Evolutionary conservation across 208 protist species (phyloP).

Genomic region (Angomonas ambiguus): DNA sequence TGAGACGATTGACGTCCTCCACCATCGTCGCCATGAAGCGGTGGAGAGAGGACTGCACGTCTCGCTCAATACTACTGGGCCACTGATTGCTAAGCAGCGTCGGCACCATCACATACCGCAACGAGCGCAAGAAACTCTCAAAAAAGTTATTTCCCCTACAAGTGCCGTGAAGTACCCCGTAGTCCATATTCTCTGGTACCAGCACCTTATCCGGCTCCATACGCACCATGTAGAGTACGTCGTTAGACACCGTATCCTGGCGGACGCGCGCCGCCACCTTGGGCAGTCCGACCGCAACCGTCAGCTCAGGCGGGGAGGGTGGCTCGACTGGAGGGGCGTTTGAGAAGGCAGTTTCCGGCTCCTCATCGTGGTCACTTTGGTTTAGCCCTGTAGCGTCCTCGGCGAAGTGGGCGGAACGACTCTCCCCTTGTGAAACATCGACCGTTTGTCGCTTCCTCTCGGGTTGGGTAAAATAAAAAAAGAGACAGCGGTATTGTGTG

Average conservation of each 20-base stretch:
- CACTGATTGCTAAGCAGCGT: slow-evolving; percentile 87
- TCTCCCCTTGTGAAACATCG: not conserved
- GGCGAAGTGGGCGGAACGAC: not conserved
- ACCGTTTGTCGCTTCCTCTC: not conserved
- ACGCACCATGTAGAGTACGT: slow-evolving; percentile 76
- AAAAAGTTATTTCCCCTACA: slow-evolving; percentile 63
- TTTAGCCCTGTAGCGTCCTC: slow-evolving; percentile 20
- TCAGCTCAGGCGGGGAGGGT: slow-evolving; percentile 18
- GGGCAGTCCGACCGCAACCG: slow-evolving; percentile 27
- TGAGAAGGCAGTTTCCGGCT: not conserved
- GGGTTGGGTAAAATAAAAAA: slow-evolving; percentile 55
- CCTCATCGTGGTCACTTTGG: slow-evolving; percentile 20
- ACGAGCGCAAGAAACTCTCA: slow-evolving; percentile 84
- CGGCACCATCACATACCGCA: slow-evolving; percentile 79
- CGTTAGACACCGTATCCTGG: slow-evolving; percentile 29
- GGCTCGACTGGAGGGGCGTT: not conserved
- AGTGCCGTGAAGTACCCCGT: slow-evolving; percentile 70
- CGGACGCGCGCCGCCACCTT: slow-evolving; percentile 30
- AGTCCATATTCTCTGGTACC: slow-evolving; percentile 86
- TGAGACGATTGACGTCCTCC: slow-evolving; percentile 91
- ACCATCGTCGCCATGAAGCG: slow-evolving; percentile 97
- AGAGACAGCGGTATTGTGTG: slow-evolving; percentile 43
- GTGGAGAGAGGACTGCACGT: slow-evolving; percentile 92
- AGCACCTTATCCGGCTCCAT: slow-evolving; percentile 76
- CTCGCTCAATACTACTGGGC: slow-evolving; percentile 95